Base-by-base conservation (phyloP, 345 rosid species). In the Brassica cretica region DNA sequence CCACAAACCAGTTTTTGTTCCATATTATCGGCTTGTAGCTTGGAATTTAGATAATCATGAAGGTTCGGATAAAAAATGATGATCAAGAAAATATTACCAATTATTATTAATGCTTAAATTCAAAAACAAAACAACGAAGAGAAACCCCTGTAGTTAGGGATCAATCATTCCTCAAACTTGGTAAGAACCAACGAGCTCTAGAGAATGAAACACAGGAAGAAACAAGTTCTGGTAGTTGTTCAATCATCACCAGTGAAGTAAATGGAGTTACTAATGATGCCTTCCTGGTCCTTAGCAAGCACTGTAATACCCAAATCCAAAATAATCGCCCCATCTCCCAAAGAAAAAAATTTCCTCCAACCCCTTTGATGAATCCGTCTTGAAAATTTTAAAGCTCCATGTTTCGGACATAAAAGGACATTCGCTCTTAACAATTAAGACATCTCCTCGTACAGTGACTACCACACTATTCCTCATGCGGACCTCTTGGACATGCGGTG, bases 291-390 rank as follows among this genome's bases (percentile, higher is more conserved):
- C 21, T 71, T 35, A 1, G 73, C 64, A 5, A 70, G 15, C 29
- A 53, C 64, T 16, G 73, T 70, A 14, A 53, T 30, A 55, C 53
- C 65, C 8, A 71, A 58, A 71, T 35, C 65, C 21, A 71, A 58
- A 58, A 70, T 6, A 35, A 70, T 70, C 8, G 74, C 33, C 6
- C 33, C 65, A 5, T 71, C 53, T 35, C 64, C 51, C 64, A 70
- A 55, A 5, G 30, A 55, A 70, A 30, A 3, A 2, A 30, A 70
- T 18, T 55, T 55, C 3, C 51, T 70, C 53, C 74, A 63, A 56
- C 18, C 15, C 5, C 1, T 46, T 70, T 71, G 37, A 58, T 7
- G 30, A 27, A 3, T 27, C 30, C 30, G 1, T 4, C 30, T 46
- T 46, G 15, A 46, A 46, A 2, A 46, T 46, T 46, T 0, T 46